Base-by-base conservation (phyloP, 2,329 filamentous ascomycete genomes). In the Ophiostoma angusticollis region DNA sequence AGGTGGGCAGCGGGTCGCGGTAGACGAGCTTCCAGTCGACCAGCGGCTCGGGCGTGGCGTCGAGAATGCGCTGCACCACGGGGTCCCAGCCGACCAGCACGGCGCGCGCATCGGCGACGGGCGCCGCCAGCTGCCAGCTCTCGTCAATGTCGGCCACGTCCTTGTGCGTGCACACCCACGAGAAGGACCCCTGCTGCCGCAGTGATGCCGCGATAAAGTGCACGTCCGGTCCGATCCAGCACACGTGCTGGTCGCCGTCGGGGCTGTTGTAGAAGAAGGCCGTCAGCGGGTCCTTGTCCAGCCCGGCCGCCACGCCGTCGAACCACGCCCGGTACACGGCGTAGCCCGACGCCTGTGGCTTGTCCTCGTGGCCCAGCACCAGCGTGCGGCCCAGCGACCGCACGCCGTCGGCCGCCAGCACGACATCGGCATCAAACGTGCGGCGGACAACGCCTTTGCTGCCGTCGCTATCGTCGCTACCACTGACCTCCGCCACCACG, bases 161-260 rank as follows among this genome's bases (percentile, higher is more conserved):
- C 42, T 59, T 63, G 46, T 68, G 65, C 30, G 68, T 71, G 44
- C 66, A 64, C 9, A 70, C 69, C 68, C 68, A 72, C 39, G 59
- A 65, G 45, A 72, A 65, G 43, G 71, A 67, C 25, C 60, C 58
- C 50, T 72, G 71, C 6, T 71, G 70, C n/a, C 71, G 70, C 41
- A 72, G 62, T 1, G 64, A 63, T 2, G 67, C 68, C 6, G 63
- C 64, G 25, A 72, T 61, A 48, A 68, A 68, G 45, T 69, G 65
- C 3, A 69, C 61, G 41, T 72, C 67, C 11, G 63, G 61, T 2
- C 67, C 68, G 19, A 72, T 57, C 68, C 68, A 73, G 29, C 59
- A 64, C 5, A 63, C 59, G 49, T 72, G 68, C 17, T 64, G 61
- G 45, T 73, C 69, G 22, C 65, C 65, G 22, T 65, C 54, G 6